These are phyloP conservation scores for Penicillium maclennaniae DNA, from an alignment of 495 filamentous ascomycete genomes.

Conservation along the genomic window DNA sequence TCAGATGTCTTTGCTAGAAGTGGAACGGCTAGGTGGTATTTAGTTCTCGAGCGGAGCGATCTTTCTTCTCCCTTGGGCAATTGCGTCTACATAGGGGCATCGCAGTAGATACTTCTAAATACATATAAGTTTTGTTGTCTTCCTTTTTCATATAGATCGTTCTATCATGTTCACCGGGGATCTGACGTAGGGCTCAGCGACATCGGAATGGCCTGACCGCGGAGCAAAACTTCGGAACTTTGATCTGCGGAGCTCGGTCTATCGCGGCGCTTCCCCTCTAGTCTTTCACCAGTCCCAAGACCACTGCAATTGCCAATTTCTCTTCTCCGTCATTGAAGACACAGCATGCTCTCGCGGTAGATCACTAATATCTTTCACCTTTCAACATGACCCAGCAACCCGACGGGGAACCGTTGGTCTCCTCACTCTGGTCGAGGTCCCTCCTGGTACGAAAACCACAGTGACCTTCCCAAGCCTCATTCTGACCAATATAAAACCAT, in stretches of 20 bases:
- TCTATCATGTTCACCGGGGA: background rate
- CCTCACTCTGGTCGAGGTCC: constrained; percentile 45
- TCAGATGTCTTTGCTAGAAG: constrained; percentile 2
- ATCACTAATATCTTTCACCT: background rate
- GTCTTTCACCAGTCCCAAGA: background rate
- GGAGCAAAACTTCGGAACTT: constrained; percentile 23
- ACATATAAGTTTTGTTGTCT: background rate
- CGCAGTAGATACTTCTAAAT: constrained; percentile 6
- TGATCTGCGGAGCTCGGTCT: constrained; percentile 22
- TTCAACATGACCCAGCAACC: constrained; percentile 30
- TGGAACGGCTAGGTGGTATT: background rate
- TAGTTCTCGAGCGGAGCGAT: background rate
- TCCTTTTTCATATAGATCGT: background rate
- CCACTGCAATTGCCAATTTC: background rate
- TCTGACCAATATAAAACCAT: constrained; percentile 12
- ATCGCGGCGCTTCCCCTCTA: constrained; percentile 1
- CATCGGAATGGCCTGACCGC: constrained; percentile 28
- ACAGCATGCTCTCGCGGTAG: constrained; percentile 14
- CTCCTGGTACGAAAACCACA: constrained; percentile 31
- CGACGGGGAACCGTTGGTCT: constrained; percentile 36
- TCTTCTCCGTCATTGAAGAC: background rate
- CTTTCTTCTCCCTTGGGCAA: background rate
- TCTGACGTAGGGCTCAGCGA: constrained; percentile 18
- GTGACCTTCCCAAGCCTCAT: background rate
- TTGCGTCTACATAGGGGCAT: background rate